Evolutionary conservation across 2,329 filamentous ascomycete species (phyloP).

Genomic region (Colletotrichum lindemuthianum): DNA sequence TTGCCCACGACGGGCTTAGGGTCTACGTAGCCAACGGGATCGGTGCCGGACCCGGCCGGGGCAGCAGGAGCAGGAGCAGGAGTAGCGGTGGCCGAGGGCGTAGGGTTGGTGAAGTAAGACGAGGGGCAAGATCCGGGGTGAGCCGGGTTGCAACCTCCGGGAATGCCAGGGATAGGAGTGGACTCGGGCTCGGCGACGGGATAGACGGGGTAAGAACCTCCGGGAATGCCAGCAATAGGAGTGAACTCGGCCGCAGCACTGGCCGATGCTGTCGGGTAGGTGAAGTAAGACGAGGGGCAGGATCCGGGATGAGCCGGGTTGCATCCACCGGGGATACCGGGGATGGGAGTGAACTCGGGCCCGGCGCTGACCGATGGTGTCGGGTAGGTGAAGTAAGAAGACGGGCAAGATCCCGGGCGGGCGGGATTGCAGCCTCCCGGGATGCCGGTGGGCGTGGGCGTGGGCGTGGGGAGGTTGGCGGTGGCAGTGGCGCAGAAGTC

Average conservation of each 20-base stretch:
- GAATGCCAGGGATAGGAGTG: constrained; percentile 15
- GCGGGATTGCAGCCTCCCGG: constrained; percentile 32
- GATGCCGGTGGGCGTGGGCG: constrained; percentile 19
- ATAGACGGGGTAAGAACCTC: background rate
- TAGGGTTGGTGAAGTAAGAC: constrained; percentile 9
- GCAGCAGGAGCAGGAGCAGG: constrained; percentile 1
- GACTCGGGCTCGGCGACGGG: no score
- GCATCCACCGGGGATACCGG: constrained; percentile 32
- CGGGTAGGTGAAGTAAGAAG: constrained; percentile 14
- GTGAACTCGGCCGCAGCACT: no score
- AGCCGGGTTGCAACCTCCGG: background rate
- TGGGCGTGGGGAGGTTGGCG: constrained; percentile 24
- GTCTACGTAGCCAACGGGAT: constrained; percentile 2
- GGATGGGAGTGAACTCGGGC: constrained; percentile 3
- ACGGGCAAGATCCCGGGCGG: constrained; percentile 19
- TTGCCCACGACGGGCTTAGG: constrained; percentile 19
- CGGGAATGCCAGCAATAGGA: constrained; percentile 13
- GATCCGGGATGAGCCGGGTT: constrained; percentile 34
- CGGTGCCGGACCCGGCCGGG: background rate
- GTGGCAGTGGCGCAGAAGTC: constrained; percentile 30
- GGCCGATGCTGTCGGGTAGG: constrained; percentile 1
- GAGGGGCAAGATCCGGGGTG: constrained; percentile 19
- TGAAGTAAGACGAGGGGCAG: constrained; percentile 16
- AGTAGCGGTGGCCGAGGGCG: constrained; percentile 3
- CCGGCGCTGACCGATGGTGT: background rate